Evolutionary conservation across 1,284 basidiomycete genomes (phyloP).

Genomic region (Cryptococcus sp.): DNA sequence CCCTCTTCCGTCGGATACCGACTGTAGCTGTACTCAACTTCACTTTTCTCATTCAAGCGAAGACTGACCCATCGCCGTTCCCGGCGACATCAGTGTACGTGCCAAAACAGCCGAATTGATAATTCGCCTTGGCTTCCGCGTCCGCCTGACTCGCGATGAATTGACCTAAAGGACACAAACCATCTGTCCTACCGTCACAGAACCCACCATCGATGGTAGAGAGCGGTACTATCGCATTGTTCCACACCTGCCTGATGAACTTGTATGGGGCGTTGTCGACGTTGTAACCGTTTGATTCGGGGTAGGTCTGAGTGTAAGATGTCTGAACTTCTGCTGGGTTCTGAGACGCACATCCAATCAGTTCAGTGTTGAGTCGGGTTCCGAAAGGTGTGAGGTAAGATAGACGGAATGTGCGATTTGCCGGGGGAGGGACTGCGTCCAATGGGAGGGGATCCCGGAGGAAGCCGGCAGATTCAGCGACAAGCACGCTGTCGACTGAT

Average conservation of each 20-base stretch:
- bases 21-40: too few species aligned
- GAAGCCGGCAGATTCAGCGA: constrained; percentile 11
- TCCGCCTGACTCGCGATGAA: constrained; percentile 13
- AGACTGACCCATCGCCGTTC: constrained; percentile 11
- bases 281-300: constrained; percentile 16
- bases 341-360: constrained; percentile 11
- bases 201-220: constrained; percentile 12
- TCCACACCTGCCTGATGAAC: constrained; percentile 9
- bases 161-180: constrained; percentile 12
- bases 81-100: constrained; percentile 12
- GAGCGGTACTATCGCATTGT: constrained; percentile 14
- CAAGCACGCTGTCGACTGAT: constrained; percentile 3
- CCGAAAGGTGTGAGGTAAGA: constrained; percentile 16
- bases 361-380: constrained; percentile 10
- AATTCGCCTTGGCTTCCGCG: constrained; percentile 11
- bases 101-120: constrained; percentile 13
- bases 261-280: constrained; percentile 12
- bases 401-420: constrained; percentile 7
- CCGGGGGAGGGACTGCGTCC: constrained; percentile 12
- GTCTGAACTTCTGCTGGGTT: constrained; percentile 6
- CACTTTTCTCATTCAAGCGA: neutral
- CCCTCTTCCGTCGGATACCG: too few species aligned
- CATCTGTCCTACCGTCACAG: constrained; percentile 15
- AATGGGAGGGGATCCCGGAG: constrained; percentile 5
- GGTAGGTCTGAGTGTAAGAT: constrained; percentile 7